Evolutionary conservation across 805 yeast species (phyloP), one percentile per base, ranked within the genome.

Genomic region (Wickerhamiella hasegawae): DNA sequence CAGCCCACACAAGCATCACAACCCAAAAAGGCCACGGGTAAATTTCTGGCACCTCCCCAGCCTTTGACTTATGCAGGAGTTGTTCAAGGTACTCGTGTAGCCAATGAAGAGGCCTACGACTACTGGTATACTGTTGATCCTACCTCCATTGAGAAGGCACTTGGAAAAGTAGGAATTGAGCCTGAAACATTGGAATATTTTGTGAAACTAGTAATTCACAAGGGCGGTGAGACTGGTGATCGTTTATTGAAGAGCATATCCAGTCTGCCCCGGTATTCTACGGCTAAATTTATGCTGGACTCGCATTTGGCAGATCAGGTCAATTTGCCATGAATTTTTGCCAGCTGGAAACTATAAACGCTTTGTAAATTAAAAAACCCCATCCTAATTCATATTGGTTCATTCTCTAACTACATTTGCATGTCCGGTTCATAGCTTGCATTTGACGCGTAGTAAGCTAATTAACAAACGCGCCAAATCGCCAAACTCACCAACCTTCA

Each of bases 141-240:
- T 1, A 25, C 23, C 4, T 42, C 40, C 18, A 32, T 48, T 6
- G 18, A 22, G 15, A 15, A n/a, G 3, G 52, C 48, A 9, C 41
- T 40, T 28, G 16, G 18, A 3, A 23, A 31, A 4, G 41, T 40
- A 4, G 49, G 51, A 10, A 38, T 48, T 14, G 52, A 48, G 36
- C 50, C 52, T 1, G 42, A 40, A 3, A 41, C 44, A 2, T 39
- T 48, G 11, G 48, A 46, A 26, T 46, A 36, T 28, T 5, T 46
- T 12, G 32, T 34, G 36, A 24, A 27, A 6, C 33, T 46, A 41
- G 33, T 38, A 4, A n/a, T n/a, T n/a, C n/a, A 38, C 27, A 40
- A 41, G 15, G 34, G 35, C n/a, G 40, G 43, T 15, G 24, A 18
- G 12, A 24, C 36, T 23, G 48, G 42, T 26, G 18, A 8, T 8